phyloP scores from a whole-genome alignment of 148 eudicot genomes.

The Vaccinium vitisidaea region DNA sequence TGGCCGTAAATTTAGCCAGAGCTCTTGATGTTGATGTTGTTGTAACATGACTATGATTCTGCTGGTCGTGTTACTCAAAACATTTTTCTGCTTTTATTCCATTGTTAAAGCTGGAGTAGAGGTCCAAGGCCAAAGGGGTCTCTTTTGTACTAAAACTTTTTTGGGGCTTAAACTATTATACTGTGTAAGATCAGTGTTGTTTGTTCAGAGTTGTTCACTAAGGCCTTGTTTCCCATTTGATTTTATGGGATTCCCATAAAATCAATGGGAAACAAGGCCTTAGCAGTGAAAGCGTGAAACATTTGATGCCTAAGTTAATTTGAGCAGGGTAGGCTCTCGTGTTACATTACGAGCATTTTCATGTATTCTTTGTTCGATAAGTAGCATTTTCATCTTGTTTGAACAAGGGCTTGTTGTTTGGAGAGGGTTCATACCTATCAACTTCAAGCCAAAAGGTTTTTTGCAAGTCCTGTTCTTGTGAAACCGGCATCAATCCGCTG shows the following conservation, averaged over 20 bases:
- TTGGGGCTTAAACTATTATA: background rate
- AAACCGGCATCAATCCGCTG: background rate
- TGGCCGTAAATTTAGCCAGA: constrained; percentile 57
- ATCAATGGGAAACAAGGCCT: background rate
- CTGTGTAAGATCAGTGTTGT: background rate
- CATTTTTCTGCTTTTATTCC: background rate
- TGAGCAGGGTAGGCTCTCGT: background rate
- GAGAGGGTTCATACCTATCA: background rate
- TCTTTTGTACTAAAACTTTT: background rate
- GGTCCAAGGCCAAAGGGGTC: background rate
- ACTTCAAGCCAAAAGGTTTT: background rate
- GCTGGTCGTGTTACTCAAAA: background rate
- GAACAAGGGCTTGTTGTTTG: background rate
- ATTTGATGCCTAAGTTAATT: background rate
- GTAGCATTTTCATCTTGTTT: background rate
- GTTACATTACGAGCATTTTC: background rate
- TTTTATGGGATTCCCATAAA: too few relatives aligned
- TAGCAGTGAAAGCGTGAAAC: background rate
- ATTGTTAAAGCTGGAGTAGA: background rate
- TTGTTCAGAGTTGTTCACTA: background rate
- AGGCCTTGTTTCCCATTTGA: too few relatives aligned
- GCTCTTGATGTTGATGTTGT: constrained; percentile 15
- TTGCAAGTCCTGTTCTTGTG: background rate
- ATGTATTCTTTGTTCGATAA: too few relatives aligned
- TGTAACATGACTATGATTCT: background rate